Base-by-base conservation (phyloP, 1,284 basidiomycete genomes). In the Porodaedalea pini region DNA sequence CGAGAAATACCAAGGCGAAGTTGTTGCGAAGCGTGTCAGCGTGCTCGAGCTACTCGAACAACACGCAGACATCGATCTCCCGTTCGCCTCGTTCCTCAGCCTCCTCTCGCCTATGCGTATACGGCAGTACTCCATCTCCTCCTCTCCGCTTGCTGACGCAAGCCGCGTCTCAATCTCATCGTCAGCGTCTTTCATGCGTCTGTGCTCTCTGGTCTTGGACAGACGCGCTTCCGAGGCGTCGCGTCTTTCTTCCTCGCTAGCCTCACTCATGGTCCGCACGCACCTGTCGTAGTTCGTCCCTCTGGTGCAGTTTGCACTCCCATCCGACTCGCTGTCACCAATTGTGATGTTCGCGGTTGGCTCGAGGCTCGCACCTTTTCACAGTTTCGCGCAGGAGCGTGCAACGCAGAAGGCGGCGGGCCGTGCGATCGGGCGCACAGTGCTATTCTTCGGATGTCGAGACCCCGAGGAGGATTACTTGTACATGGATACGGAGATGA, bases 381-480 rank as follows among this genome's bases (percentile, higher is more conserved):
- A 77, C 43, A 78, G 78, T 1, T 82, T 82, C 69, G 69, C 72
- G 59, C 78, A 80, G 63, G 79, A 81, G 63, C 75, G 79, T 15
- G 78, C 78, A 15, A 66, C 72, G 59, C 78, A 80, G 67, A 75
- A 73, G 65, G 65, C 68, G 50, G 73, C 75, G 4, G 78, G 78
- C 0, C 68, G 78, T 15, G 69, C 73, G n/a, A 73, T 80, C 13
- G 76, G 73, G 23, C 68, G 69, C 55, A 72, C 70, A 29, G 62
- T 79, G 31, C 67, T 81, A 43, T 80, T 79, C 73, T 80, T 78
- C 59, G 79, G 79, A 15, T 80, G 78, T 61, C 69, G 77, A 11
- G 66, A 69, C 13, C 74, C 76, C 1, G 64, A 70, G 4, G 71
- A 69, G 53, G 79, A 81, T 63, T 77, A 71, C 62, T 63, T 81